phyloP scores from a whole-genome alignment of 306 rosid genomes.

The Trifolium repens region DNA sequence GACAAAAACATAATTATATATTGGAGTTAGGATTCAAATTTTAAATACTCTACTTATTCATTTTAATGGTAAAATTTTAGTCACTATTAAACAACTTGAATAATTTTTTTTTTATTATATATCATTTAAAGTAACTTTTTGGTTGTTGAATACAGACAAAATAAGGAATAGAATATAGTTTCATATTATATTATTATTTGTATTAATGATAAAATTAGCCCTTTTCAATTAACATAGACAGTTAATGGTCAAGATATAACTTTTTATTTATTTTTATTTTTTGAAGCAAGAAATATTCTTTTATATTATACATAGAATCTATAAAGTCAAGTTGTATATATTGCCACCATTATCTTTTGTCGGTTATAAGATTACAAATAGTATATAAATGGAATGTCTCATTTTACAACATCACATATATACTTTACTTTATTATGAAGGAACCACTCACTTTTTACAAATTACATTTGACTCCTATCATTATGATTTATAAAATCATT shows the following conservation, averaged over 20 bases:
- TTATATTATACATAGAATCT: not conserved
- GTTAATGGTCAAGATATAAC: not conserved
- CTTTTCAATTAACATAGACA: not conserved
- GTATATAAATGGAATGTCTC: not conserved
- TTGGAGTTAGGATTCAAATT: too few species aligned
- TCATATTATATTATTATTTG: not conserved
- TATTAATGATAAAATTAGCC: not conserved
- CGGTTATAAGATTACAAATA: slow-evolving; percentile 1
- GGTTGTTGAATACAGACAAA: not conserved
- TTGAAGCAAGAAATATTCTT: not conserved
- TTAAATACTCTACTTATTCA: too few species aligned
- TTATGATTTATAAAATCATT: not conserved
- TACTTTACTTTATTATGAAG: not conserved
- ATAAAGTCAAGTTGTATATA: not conserved
- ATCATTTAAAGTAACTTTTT: too few species aligned
- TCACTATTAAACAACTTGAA: too few species aligned
- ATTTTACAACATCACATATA: not conserved
- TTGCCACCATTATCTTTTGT: slow-evolving; percentile 12
- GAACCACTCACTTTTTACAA: slow-evolving; percentile 5
- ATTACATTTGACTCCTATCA: slow-evolving; percentile 7
- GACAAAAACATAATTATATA: too few species aligned
- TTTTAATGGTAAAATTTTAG: too few species aligned
- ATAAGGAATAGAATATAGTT: not conserved
- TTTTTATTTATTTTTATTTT: not conserved
- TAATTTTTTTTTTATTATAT: too few species aligned